Evolutionary conservation across 2,329 filamentous ascomycete species (phyloP).

Genomic region (Cladosporium austrohemisphaericum): DNA sequence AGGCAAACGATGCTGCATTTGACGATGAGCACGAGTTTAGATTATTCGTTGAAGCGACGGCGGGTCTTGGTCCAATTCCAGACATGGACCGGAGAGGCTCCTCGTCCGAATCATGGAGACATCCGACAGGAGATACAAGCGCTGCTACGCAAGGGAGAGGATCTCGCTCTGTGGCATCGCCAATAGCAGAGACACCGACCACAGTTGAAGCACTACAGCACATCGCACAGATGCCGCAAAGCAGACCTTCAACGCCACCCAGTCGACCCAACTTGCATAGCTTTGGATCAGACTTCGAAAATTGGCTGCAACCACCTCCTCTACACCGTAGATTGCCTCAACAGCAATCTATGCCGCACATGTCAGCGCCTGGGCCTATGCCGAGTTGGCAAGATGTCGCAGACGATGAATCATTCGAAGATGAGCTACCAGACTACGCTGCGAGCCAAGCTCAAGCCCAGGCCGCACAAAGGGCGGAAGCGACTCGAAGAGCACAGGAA

Average conservation of each 20-base stretch:
- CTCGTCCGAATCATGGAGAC: not conserved
- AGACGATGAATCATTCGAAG: conserved; percentile 24
- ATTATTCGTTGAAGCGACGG: conserved; percentile 32
- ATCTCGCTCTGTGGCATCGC: conserved; percentile 16
- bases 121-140: not conserved
- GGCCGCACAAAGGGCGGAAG: conserved; percentile 37
- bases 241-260: not conserved
- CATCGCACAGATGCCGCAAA: conserved; percentile 26
- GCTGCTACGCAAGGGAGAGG: too few species aligned
- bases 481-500: conserved; percentile 43
- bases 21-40: conserved; percentile 29
- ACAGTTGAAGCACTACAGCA: conserved; percentile 26
- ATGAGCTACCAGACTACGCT: conserved; percentile 46
- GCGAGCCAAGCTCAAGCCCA: conserved; percentile 46
- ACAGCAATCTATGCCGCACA: conserved; percentile 8
- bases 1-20: conserved; percentile 26
- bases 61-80: conserved; percentile 26
- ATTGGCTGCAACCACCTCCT: conserved; percentile 21
- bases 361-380: not conserved
- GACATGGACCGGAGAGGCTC: conserved; percentile 4
- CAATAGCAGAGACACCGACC: conserved; percentile 25
- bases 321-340: conserved; percentile 12
- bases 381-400: conserved; percentile 18
- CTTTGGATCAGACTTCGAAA: conserved; percentile 18
- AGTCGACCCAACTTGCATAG: conserved; percentile 16